Evolutionary conservation across 208 protist genomes (phyloP).

Genomic region (Balamuthia mandrillaris): DNA sequence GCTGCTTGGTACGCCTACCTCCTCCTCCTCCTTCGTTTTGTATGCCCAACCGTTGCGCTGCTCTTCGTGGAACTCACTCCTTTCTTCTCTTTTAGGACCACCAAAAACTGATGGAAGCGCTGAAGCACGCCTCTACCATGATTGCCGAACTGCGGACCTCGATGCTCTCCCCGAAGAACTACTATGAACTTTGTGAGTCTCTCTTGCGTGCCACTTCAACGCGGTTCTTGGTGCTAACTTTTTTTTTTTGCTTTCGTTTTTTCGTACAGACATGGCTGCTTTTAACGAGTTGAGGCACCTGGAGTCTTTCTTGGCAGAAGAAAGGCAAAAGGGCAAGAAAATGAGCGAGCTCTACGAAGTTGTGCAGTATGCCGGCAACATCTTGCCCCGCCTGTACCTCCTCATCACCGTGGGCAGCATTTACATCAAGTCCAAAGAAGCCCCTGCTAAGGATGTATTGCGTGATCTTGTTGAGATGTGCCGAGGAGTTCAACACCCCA

Average conservation of each 20-base stretch:
- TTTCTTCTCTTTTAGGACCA: slow-evolving; percentile 61
- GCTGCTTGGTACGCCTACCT: slow-evolving; percentile 58
- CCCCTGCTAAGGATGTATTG: slow-evolving; percentile 88
- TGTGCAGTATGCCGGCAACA: slow-evolving; percentile 94
- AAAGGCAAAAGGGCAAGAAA: slow-evolving; percentile 67
- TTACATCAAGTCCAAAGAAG: slow-evolving; percentile 87
- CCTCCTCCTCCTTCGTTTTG: neutral
- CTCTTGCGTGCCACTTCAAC: neutral
- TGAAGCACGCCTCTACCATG: slow-evolving; percentile 84
- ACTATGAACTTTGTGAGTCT: slow-evolving; percentile 92
- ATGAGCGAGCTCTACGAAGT: slow-evolving; percentile 92
- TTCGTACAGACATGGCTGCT: slow-evolving; percentile 78
- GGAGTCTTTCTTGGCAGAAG: slow-evolving; percentile 82
- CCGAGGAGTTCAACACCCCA: slow-evolving; percentile 98
- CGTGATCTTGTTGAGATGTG: slow-evolving; percentile 98
- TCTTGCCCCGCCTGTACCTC: slow-evolving; percentile 90
- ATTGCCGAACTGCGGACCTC: slow-evolving; percentile 90
- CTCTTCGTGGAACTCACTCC: neutral
- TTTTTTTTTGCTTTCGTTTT: neutral
- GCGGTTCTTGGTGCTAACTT: neutral
- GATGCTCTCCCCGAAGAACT: slow-evolving; percentile 91
- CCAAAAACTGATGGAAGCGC: slow-evolving; percentile 79
- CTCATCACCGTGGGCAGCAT: slow-evolving; percentile 91
- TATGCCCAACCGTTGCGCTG: neutral
- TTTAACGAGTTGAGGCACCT: slow-evolving; percentile 86